Evolutionary conservation across 345 rosid species (phyloP).

Genomic region (Aquilaria yunnanensis): DNA sequence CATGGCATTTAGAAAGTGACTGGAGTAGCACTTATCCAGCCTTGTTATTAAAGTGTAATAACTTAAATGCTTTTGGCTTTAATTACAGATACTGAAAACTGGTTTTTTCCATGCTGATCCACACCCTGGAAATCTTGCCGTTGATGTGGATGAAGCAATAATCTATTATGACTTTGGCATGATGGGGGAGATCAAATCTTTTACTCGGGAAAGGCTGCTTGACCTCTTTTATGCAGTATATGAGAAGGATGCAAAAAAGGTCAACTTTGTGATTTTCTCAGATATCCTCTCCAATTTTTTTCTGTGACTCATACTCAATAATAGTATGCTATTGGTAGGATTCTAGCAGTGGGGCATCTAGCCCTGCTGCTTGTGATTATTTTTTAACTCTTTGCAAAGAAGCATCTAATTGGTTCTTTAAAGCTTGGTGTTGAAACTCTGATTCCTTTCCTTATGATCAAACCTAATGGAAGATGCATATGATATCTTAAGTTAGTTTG

Average conservation of each 20-base stretch:
- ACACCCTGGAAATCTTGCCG: constrained; percentile 95
- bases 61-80: constrained; percentile 7
- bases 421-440: too few relatives aligned
- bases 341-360: too few relatives aligned
- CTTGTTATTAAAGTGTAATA: neutral
- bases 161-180: constrained; percentile 97
- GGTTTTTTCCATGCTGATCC: constrained; percentile 99
- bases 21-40: neutral
- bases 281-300: too few relatives aligned
- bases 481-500: too few relatives aligned
- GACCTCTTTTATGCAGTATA: constrained; percentile 87
- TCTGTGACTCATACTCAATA: too few relatives aligned
- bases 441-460: too few relatives aligned
- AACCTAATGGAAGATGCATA: too few relatives aligned
- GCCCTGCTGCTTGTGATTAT: too few relatives aligned
- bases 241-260: constrained; percentile 97
- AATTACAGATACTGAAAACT: constrained; percentile 69
- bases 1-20: neutral
- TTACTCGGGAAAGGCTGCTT: constrained; percentile 78
- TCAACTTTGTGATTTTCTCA: constrained; percentile 14
- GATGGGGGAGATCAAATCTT: constrained; percentile 98
- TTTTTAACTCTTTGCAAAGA: too few relatives aligned
- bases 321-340: too few relatives aligned
- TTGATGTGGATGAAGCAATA: constrained; percentile 73
- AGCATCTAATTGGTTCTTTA: too few relatives aligned